Percentiles rank a stretch among this genome's conserved stretches.
These are phyloP conservation scores for Yamadazyma siamensis DNA, from an alignment of 1,139 yeast genomes.

Conservation along the genomic window DNA sequence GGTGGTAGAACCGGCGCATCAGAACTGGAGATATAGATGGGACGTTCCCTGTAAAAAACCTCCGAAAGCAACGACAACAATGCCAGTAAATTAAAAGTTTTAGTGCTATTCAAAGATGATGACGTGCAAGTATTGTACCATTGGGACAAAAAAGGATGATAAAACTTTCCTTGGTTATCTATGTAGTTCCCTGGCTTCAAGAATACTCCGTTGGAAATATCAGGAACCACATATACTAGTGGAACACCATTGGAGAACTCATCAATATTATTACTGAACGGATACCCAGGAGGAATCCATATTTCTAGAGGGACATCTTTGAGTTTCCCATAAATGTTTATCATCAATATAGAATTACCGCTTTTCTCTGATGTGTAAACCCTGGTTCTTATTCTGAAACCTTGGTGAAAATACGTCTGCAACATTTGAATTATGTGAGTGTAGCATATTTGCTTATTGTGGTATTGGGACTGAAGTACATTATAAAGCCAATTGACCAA, in stretches of 20 bases:
- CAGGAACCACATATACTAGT: constrained; percentile 54
- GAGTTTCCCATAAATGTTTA: constrained; percentile 60
- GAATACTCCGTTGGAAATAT: constrained; percentile 31
- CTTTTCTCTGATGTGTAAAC: constrained; percentile 54
- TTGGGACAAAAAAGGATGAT: constrained; percentile 61
- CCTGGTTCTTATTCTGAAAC: constrained; percentile 60
- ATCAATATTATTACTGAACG: constrained; percentile 26
- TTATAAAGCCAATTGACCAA: constrained; percentile 43
- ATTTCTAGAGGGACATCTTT: constrained; percentile 55
- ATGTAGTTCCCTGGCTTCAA: constrained; percentile 63
- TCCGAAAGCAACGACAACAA: constrained; percentile 35
- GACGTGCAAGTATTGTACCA: constrained; percentile 44
- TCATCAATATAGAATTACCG: constrained; percentile 59
- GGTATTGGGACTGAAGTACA: constrained; percentile 50
- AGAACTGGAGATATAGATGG: constrained; percentile 15
- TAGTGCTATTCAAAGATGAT: constrained; percentile 7
- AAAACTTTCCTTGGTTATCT: constrained; percentile 72
- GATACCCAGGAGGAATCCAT: constrained; percentile 78
- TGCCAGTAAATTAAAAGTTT: constrained; percentile 32
- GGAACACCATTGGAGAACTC: constrained; percentile 49
- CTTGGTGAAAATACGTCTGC: constrained; percentile 37
- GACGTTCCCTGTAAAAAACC: constrained; percentile 39
- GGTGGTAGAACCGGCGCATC: constrained; percentile 6
- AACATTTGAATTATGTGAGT: constrained; percentile 60
- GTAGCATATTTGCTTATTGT: constrained; percentile 50